Evolutionary conservation across 2,329 filamentous ascomycete species (phyloP).

Genomic region (Fusarium chlamydosporum): DNA sequence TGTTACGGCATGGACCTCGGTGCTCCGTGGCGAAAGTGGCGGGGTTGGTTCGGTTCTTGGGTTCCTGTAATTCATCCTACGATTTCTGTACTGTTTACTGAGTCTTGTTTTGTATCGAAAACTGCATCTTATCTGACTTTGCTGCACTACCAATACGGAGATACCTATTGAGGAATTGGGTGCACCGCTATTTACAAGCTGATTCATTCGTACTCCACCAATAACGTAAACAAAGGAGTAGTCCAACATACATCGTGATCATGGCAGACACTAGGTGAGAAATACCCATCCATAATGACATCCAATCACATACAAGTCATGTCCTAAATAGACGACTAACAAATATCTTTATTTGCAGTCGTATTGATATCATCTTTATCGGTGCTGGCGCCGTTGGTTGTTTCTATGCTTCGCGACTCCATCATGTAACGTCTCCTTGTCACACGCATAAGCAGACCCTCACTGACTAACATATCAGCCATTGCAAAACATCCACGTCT

Average conservation of each 20-base stretch:
- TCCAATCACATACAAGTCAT: background rate
- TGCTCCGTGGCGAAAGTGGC: constrained; percentile 27
- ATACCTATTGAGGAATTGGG: background rate
- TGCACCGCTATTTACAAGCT: background rate
- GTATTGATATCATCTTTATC: constrained; percentile 73
- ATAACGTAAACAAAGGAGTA: constrained; percentile 7
- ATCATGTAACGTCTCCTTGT: constrained; percentile 62
- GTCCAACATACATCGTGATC: constrained; percentile 10
- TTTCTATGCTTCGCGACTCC: constrained; percentile 78
- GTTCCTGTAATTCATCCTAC: constrained; percentile 20
- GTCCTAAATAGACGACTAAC: constrained; percentile 24
- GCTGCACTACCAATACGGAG: background rate
- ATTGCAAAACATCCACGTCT: constrained; percentile 69
- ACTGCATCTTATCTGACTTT: background rate
- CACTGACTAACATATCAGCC: constrained; percentile 56
- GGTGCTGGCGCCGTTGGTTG: constrained; percentile 80
- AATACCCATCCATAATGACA: background rate
- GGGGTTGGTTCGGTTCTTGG: constrained; percentile 31
- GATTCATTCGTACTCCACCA: constrained; percentile 2
- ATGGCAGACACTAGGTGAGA: constrained; percentile 43
- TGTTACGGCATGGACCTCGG: constrained; percentile 32
- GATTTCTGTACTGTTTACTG: constrained; percentile 3
- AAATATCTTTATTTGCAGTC: constrained; percentile 22
- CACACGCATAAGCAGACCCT: constrained; percentile 17
- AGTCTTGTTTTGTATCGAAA: background rate